A percentile compares a stretch with the other conserved stretches of the same genome.
These are phyloP conservation scores for Drosera capensis DNA, from an alignment of 148 eudicot species.

Conservation along the genomic window DNA sequence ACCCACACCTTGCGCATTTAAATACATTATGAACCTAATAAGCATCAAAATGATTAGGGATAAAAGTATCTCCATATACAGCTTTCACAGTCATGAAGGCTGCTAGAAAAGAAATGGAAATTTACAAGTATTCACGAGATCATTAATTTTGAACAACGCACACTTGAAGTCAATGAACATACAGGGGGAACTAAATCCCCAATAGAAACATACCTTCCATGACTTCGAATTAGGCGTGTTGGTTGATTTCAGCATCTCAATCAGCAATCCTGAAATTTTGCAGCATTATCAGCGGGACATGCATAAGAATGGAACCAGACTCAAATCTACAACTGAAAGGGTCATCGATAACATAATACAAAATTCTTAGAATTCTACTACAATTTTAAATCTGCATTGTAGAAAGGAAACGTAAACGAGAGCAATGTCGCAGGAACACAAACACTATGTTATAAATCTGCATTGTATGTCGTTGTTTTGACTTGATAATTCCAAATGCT, in stretches of 20 bases:
- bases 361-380: too few species aligned
- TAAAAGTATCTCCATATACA: neutral
- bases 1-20: neutral
- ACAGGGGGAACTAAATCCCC: neutral
- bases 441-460: too few species aligned
- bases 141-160: neutral
- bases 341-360: neutral
- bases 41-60: neutral
- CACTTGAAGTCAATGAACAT: neutral
- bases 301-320: neutral
- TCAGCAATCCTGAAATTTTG: conserved; percentile 49
- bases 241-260: conserved; percentile 75
- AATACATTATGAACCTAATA: neutral
- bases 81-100: neutral
- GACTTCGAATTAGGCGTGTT: conserved; percentile 38
- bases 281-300: conserved; percentile 1
- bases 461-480: too few species aligned
- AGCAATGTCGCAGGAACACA: too few species aligned
- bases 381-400: too few species aligned
- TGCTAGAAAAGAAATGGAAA: too few species aligned
- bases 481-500: too few species aligned
- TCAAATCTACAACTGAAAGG: neutral
- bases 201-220: conserved; percentile 63
- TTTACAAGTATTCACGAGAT: too few species aligned
- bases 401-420: too few species aligned